phyloP scores from a whole-genome alignment of 177 flowering plant genomes.

The Vitis hybrid region DNA sequence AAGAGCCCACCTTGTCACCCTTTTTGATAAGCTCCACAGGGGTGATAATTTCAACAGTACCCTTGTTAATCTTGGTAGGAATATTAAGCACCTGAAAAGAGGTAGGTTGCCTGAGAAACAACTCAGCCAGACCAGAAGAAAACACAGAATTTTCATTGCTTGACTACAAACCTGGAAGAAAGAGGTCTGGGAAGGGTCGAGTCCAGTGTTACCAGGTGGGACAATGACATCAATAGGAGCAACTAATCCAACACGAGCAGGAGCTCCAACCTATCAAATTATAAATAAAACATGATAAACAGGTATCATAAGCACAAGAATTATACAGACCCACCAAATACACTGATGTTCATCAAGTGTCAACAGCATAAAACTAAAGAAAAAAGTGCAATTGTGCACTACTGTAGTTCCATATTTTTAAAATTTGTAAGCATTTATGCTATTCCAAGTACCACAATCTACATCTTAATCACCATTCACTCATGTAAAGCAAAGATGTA shows the following conservation, averaged over 20 bases:
- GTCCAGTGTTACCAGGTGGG: conserved; percentile 78
- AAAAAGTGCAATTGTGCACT: too few relatives aligned
- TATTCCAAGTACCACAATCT: too few relatives aligned
- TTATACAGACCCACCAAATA: neutral
- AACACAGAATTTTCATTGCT: neutral
- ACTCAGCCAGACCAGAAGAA: neutral
- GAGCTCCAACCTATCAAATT: conserved; percentile 63
- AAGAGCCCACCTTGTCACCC: conserved; percentile 75
- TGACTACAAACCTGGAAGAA: conserved; percentile 59
- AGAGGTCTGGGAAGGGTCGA: conserved; percentile 79
- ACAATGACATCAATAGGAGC: conserved; percentile 86
- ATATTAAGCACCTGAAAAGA: conserved; percentile 58
- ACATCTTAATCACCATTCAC: too few relatives aligned
- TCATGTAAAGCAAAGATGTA: too few relatives aligned
- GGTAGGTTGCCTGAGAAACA: neutral
- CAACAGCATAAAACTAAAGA: too few relatives aligned
- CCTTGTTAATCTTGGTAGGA: conserved; percentile 85
- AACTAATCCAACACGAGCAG: conserved; percentile 85
- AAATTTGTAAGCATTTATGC: too few relatives aligned
- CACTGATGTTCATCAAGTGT: neutral
- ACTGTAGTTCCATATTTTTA: too few relatives aligned
- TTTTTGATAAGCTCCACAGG: conserved; percentile 72
- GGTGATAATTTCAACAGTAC: conserved; percentile 83
- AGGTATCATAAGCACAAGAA: neutral
- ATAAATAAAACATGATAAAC: neutral